phyloP scores from a whole-genome alignment of 441 rosid genomes.

The Aquilaria agallochum region DNA sequence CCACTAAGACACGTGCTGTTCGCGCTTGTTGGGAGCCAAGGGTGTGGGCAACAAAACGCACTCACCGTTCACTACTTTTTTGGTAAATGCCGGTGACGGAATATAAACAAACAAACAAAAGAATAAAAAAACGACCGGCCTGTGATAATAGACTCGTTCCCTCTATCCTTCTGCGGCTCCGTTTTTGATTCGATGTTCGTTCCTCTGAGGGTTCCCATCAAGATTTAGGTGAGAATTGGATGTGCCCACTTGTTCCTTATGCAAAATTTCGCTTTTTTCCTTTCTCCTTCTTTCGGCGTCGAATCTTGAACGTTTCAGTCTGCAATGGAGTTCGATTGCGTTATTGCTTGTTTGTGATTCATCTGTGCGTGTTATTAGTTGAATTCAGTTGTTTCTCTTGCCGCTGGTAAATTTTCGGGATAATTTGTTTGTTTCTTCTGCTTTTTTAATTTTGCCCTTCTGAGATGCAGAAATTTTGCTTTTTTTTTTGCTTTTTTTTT shows the following conservation, averaged over 20 bases:
- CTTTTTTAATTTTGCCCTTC: background rate
- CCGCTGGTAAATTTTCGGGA: slow-evolving; percentile 8
- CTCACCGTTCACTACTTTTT: slow-evolving; percentile 26
- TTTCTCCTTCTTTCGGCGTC: background rate
- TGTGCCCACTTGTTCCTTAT: slow-evolving; percentile 11
- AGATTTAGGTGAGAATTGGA: slow-evolving; percentile 26
- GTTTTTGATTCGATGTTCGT: slow-evolving; percentile 21
- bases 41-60: slow-evolving; percentile 16
- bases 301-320: slow-evolving; percentile 9
- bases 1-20: slow-evolving; percentile 20
- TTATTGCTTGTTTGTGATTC: slow-evolving; percentile 2
- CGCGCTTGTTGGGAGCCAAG: slow-evolving; percentile 11
- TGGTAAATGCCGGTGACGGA: slow-evolving; percentile 37
- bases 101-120: background rate
- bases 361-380: slow-evolving; percentile 16
- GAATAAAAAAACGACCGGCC: slow-evolving; percentile 1
- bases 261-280: slow-evolving; percentile 4
- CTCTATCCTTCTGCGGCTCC: slow-evolving; percentile 12
- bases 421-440: slow-evolving; percentile 1
- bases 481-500: no score
- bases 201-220: slow-evolving; percentile 20
- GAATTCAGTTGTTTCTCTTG: slow-evolving; percentile 12
- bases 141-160: slow-evolving; percentile 5
- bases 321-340: slow-evolving; percentile 4
- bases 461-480: no score